Evolutionary conservation across 1,284 basidiomycete species (phyloP), one percentile per base, ranked within the genome.

Genomic region (Paramarasmius palmivorus): DNA sequence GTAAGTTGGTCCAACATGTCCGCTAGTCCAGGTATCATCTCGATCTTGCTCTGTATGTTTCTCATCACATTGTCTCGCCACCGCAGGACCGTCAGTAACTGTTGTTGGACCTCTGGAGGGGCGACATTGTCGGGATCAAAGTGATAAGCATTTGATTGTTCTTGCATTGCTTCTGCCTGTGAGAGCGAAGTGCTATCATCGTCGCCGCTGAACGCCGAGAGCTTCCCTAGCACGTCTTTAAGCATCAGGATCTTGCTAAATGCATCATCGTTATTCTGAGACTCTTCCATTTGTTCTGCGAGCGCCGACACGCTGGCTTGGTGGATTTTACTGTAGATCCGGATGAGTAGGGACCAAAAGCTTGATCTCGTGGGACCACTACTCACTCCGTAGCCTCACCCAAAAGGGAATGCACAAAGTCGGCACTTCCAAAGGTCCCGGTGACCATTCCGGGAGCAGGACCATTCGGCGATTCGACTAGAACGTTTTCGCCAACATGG

Each of bases 271-370:
- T 65, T n/a, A n/a, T n/a, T 61, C 34, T 68, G 59, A 39, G 68
- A 76, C 61, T 81, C 68, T 58, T 79, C 72, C 74, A 93, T 83
- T 60, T 88, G 84, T 61, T 83, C 78, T 53, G 82, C 81, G n/a
- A 94, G 80, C 58, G 93, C 90, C 1, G 88, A 88, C 4, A 95
- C 88, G 52, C 89, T 91, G 3, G 90, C 85, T 69, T 92, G 81
- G 62, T 81, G 83, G 57, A 84, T 53, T 61, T 83, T 76, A 56
- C 81, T 83, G 59, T 26, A 38, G 6, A 45, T 40, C n/a, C n/a
- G n/a, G 25, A 50, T 32, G 12, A 32, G 29, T 12, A 32, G 29
- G 29, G 12, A 12, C 29, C n/a, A n/a, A n/a, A n/a, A n/a, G n/a
- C n/a, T n/a, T n/a, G n/a, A n/a, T n/a, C n/a, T n/a, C n/a, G n/a